Evolutionary conservation across 164 flowering plant species (phyloP).

Genomic region (Tetracentron sinense): DNA sequence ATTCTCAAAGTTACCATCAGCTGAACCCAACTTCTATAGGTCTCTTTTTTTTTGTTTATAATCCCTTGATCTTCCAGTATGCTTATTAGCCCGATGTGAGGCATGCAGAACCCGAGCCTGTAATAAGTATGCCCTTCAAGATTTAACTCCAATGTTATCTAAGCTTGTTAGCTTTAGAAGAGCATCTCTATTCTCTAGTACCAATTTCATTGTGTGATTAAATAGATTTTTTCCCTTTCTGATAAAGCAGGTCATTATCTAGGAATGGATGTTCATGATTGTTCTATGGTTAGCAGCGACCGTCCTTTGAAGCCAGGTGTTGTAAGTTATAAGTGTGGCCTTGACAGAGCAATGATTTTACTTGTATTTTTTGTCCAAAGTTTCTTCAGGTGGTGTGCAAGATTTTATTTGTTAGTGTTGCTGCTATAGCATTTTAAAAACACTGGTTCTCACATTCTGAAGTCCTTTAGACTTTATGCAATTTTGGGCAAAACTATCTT

Average conservation of each 20-base stretch:
- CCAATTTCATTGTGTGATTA: neutral
- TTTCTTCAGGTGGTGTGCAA: neutral
- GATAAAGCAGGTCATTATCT: conserved; percentile 74
- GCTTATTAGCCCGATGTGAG: neutral
- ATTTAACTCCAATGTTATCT: neutral
- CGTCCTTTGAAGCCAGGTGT: conserved; percentile 88
- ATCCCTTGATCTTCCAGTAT: neutral
- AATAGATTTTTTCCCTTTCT: conserved; percentile 3
- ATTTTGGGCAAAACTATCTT: neutral
- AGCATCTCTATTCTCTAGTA: too few relatives aligned
- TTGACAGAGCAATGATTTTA: conserved; percentile 8
- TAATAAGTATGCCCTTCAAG: neutral
- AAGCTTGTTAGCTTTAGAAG: neutral
- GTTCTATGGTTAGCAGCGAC: conserved; percentile 50
- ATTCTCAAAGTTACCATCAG: conserved; percentile 41
- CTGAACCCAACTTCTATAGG: conserved; percentile 96
- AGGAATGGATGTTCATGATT: conserved; percentile 99
- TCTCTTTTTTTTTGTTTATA: conserved; percentile 21
- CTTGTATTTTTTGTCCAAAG: neutral
- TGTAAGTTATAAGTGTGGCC: conserved; percentile 46
- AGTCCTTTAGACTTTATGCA: neutral
- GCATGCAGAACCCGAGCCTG: neutral
- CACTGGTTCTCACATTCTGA: neutral
- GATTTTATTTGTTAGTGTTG: neutral
- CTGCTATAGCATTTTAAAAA: neutral